Evolutionary conservation across 192 early-diverging fungal genomes (phyloP).

Genomic region (Podila clonocystis): DNA sequence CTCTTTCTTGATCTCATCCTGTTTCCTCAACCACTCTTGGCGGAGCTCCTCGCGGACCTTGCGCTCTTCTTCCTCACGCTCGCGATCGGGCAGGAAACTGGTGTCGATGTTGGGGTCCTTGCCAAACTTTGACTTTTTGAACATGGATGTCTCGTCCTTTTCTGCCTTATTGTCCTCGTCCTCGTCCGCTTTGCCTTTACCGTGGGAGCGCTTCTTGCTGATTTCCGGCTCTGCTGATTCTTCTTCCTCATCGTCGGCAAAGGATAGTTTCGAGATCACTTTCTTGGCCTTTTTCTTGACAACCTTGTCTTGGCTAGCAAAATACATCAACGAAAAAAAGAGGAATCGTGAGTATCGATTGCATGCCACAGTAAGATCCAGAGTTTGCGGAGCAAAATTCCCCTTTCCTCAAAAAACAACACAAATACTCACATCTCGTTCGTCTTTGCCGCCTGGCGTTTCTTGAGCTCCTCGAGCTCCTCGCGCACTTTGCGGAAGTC

Average conservation of each 20-base stretch:
- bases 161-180: constrained; percentile 32
- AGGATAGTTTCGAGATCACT: constrained; percentile 75
- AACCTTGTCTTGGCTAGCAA: constrained; percentile 57
- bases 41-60: constrained; percentile 77
- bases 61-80: constrained; percentile 84
- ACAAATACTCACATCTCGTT: constrained; percentile 36
- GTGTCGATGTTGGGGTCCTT: constrained; percentile 95
- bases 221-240: constrained; percentile 41
- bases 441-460: constrained; percentile 75
- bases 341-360: too few species aligned
- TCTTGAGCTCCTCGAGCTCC: constrained; percentile 84
- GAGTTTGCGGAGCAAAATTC: neutral
- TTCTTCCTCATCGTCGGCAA: constrained; percentile 73
- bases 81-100: constrained; percentile 90
- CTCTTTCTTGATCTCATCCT: constrained; percentile 88
- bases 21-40: constrained; percentile 84
- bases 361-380: neutral
- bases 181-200: constrained; percentile 25
- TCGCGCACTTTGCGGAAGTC: constrained; percentile 90
- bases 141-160: constrained; percentile 5
- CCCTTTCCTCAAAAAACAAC: neutral
- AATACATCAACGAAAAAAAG: neutral
- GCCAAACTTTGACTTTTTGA: constrained; percentile 64
- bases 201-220: constrained; percentile 16
- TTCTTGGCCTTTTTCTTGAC: constrained; percentile 76